These are phyloP conservation scores for Firmiana major DNA, from an alignment of 345 rosid species.

Conservation along the genomic window DNA sequence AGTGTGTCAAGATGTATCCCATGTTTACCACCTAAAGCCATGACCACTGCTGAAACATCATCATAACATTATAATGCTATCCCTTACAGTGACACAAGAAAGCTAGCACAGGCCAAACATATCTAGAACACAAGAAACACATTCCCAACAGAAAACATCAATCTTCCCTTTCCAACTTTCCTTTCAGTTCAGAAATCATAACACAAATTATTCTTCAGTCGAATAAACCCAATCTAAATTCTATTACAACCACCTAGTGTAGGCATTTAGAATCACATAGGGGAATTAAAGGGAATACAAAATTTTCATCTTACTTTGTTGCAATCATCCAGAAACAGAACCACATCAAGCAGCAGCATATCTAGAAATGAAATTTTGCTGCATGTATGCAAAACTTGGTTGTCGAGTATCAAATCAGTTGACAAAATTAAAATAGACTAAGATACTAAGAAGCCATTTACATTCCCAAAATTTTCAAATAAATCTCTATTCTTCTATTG, in stretches of 20 bases:
- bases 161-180: neutral
- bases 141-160: no score
- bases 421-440: no score
- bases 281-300: neutral
- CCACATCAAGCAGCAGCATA: neutral
- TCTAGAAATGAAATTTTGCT: no score
- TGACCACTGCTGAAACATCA: no score
- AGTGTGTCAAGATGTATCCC: neutral
- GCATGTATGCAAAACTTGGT: neutral
- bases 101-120: no score
- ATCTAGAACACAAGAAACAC: no score
- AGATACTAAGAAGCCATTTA: neutral
- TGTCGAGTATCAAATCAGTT: no score
- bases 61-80: no score
- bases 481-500: no score
- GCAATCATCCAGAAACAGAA: neutral
- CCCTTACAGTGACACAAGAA: neutral
- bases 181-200: neutral
- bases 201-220: neutral
- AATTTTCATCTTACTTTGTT: no score
- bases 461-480: no score
- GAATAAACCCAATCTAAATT: neutral
- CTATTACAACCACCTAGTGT: neutral
- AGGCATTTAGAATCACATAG: neutral
- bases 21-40: no score